Percentiles rank a stretch among this genome's conserved stretches.
Conservation (phyloP, 2,329 filamentous ascomycete genomes). For the Trichophyton verrucosum region DNA sequence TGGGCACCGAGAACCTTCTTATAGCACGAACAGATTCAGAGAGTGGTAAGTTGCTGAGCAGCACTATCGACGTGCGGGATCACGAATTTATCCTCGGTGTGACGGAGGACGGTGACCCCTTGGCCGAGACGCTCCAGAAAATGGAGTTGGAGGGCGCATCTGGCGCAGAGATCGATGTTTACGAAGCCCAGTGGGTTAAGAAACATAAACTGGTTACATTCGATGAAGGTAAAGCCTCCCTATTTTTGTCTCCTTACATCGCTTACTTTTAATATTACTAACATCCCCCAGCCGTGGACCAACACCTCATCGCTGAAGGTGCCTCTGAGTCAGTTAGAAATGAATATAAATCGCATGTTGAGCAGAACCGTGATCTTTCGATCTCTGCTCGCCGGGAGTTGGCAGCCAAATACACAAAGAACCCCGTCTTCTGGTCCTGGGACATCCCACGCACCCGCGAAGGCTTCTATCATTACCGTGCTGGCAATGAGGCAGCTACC, state of each 20-base stretch:
- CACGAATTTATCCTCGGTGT: constrained; percentile 94
- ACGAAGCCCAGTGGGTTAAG: constrained; percentile 81
- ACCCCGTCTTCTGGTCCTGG: constrained; percentile 71
- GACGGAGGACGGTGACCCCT: constrained; percentile 61
- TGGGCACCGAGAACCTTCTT: constrained; percentile 89
- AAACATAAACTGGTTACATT: constrained; percentile 74
- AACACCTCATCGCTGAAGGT: constrained; percentile 57
- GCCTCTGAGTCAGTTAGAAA: constrained; percentile 52
- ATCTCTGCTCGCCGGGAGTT: constrained; percentile 64
- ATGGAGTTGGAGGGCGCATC: constrained; percentile 75
- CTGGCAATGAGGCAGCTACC: constrained; percentile 57
- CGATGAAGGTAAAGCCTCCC: constrained; percentile 51
- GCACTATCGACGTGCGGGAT: constrained; percentile 82
- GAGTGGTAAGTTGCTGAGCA: constrained; percentile 79
- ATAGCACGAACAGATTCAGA: constrained; percentile 94
- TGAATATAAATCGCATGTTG: constrained; percentile 52
- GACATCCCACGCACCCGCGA: constrained; percentile 87
- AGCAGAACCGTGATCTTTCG: constrained; percentile 58
- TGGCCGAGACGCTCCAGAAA: constrained; percentile 76
- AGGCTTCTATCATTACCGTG: constrained; percentile 76
- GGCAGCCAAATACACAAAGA: constrained; percentile 53
- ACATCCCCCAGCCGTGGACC: constrained; percentile 48
- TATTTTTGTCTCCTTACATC: neutral
- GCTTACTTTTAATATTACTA: neutral
- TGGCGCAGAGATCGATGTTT: constrained; percentile 69